Percentiles rank a stretch among this genome's conserved stretches.
phyloP scores from a whole-genome alignment of 2,329 filamentous ascomycete species.

The Rachicladosporium sp. region DNA sequence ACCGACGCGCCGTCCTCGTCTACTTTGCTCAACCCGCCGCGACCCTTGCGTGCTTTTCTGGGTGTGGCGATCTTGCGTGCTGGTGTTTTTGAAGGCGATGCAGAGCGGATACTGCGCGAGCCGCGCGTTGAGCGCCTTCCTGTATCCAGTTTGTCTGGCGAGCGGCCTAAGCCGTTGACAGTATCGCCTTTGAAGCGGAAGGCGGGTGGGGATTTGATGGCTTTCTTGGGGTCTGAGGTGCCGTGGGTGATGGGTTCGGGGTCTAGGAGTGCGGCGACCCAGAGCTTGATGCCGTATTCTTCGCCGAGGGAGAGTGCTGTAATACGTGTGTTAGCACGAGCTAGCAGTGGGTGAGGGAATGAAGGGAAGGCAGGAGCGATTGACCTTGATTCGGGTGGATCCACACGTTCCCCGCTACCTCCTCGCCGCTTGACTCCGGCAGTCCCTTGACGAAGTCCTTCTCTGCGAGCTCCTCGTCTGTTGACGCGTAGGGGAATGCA shows the following conservation, averaged over 20 bases:
- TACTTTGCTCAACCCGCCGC: slow-evolving; percentile 18
- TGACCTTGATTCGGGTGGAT: slow-evolving; percentile 64
- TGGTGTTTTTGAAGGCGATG: slow-evolving; percentile 33
- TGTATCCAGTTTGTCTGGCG: slow-evolving; percentile 14
- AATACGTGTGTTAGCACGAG: slow-evolving; percentile 7
- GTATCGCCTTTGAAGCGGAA: slow-evolving; percentile 37
- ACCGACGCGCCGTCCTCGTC: slow-evolving; percentile 15
- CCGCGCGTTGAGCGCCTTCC: slow-evolving; percentile 21
- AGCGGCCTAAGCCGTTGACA: slow-evolving; percentile 16
- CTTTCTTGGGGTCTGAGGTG: slow-evolving; percentile 48
- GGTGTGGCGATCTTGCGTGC: slow-evolving; percentile 39
- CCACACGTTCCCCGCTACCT: slow-evolving; percentile 95
- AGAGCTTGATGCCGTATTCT: slow-evolving; percentile 74
- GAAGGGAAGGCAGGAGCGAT: slow-evolving; percentile 10
- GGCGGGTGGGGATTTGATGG: slow-evolving; percentile 69
- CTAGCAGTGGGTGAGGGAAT: slow-evolving; percentile 5
- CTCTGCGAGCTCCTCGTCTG: slow-evolving; percentile 61
- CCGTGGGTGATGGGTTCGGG: slow-evolving; percentile 63
- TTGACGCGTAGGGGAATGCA: slow-evolving; percentile 59
- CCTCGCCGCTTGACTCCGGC: slow-evolving; percentile 69
- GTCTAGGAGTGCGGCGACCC: slow-evolving; percentile 88
- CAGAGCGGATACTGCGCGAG: slow-evolving; percentile 46
- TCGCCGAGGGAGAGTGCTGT: slow-evolving; percentile 69
- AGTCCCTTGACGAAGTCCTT: slow-evolving; percentile 76
- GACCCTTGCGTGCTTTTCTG: slow-evolving; percentile 38